Base-by-base conservation (phyloP, 2,329 filamentous ascomycete genomes). In the Ceratocystis alfenasii region DNA sequence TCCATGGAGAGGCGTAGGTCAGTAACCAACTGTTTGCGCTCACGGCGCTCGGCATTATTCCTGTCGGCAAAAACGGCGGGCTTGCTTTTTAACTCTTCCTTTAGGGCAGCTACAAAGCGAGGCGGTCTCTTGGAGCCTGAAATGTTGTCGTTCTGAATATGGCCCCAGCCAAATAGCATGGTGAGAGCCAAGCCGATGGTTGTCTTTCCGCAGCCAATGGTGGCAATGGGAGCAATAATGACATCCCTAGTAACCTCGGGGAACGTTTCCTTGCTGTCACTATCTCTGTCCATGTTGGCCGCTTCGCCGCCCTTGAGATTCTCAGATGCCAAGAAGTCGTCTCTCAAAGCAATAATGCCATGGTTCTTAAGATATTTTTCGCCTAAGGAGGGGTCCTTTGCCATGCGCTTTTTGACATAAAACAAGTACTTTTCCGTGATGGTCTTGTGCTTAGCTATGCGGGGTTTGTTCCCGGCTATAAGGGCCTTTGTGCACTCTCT, bases 121-220 rank as follows among this genome's bases (percentile, higher is more conserved):
- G 87, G 84, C 2, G 90, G 88, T 44, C 67, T 62, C 65, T 82
- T 83, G 73, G 88, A 87, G 69, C 86, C 90, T 64, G 85, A 85
- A 68, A 99, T 94, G 73, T 99, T 95, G 77, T 99, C 94, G 73
- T 99, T 99, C 73, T 99, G 94, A 62, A 96, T 80, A 73, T 96
- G 91, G 17, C 90, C 93, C 89, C 92, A 97, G 65, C 81, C 84
- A 70, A 97, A 96, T 0, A 99, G 81, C 72, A 90, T 87, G 3
- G 83, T 82, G 22, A 99, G 78, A 1, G 89, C 92, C 62, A 95
- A 76, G 2, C 89, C 91, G 62, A 99, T 78, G 0, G 94, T 99
- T 0, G 94, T 99, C 80, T 99, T 99, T 66, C 94, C 94, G 73
- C 94, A 99, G 8, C 94, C 94, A 65, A 99, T 88, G 0, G 94